A percentile compares a stretch with the other conserved stretches of the same genome.
These are phyloP conservation scores for Colletotrichum tofieldiae DNA, from an alignment of 2,329 filamentous ascomycete genomes.

Conservation along the genomic window DNA sequence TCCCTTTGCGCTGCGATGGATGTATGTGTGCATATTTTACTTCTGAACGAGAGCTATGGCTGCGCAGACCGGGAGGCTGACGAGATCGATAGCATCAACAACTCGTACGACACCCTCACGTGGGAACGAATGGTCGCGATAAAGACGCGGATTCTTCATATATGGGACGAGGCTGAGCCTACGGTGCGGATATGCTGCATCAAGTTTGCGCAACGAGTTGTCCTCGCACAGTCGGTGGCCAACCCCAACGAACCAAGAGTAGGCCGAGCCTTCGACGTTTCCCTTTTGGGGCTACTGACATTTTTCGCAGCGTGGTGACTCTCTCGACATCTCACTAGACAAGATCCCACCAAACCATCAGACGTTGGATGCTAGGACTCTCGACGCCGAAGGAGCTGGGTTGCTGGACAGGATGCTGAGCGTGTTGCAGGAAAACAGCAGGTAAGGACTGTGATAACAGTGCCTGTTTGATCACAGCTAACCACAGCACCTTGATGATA, in stretches of 20 bases:
- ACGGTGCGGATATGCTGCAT: slow-evolving; percentile 93
- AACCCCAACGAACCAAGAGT: slow-evolving; percentile 87
- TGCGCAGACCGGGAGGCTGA: slow-evolving; percentile 45
- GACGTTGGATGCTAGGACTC: slow-evolving; percentile 81
- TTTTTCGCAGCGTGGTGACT: slow-evolving; percentile 59
- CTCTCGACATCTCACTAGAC: slow-evolving; percentile 84
- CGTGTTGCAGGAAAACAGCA: slow-evolving; percentile 88
- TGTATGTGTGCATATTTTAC: slow-evolving; percentile 75
- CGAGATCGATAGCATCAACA: slow-evolving; percentile 79
- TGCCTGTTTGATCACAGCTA: slow-evolving; percentile 26
- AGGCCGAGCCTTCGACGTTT: slow-evolving; percentile 54
- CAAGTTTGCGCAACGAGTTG: slow-evolving; percentile 95
- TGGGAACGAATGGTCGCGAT: slow-evolving; percentile 93
- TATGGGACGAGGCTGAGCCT: slow-evolving; percentile 86
- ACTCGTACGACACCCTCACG: slow-evolving; percentile 83
- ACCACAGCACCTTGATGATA: slow-evolving; percentile 54
- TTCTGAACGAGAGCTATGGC: background rate
- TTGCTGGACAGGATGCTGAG: slow-evolving; percentile 90
- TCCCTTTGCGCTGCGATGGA: slow-evolving; percentile 91
- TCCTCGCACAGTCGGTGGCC: slow-evolving; percentile 92
- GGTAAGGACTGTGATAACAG: slow-evolving; percentile 67
- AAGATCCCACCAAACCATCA: slow-evolving; percentile 89
- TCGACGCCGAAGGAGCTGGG: slow-evolving; percentile 94
- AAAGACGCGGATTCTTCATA: slow-evolving; percentile 88
- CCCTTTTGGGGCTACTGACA: slow-evolving; percentile 45